These are phyloP conservation scores for Rossbeevera mucosa DNA, from an alignment of 768 basidiomycete genomes.

Conservation along the genomic window DNA sequence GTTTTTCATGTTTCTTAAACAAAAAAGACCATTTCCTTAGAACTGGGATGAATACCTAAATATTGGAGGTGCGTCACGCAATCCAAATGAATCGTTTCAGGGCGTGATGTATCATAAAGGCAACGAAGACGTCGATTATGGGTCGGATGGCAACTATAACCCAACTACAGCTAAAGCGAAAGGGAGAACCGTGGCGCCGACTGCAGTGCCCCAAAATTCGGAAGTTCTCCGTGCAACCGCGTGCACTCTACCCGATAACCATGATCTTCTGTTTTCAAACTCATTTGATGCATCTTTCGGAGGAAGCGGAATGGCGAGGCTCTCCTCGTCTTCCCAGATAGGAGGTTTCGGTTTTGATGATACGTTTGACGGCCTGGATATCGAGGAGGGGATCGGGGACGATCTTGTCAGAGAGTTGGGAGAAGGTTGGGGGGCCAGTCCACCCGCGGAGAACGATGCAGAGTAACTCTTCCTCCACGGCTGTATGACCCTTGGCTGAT, in stretches of 20 bases:
- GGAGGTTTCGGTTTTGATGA: constrained; percentile 50
- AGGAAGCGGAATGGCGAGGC: constrained; percentile 30
- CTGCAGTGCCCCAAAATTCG: constrained; percentile 22
- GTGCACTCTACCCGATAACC: constrained; percentile 68
- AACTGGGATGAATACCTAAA: constrained; percentile 63
- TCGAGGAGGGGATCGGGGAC: constrained; percentile 61
- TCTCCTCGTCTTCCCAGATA: constrained; percentile 57
- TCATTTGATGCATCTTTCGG: constrained; percentile 63
- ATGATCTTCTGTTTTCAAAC: constrained; percentile 59
- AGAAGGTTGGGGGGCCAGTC: constrained; percentile 53
- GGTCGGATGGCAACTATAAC: constrained; percentile 49
- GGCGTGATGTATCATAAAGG: neutral
- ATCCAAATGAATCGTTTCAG: neutral
- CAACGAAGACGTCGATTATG: constrained; percentile 25
- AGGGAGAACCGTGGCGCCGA: constrained; percentile 24
- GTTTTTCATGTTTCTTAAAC: neutral
- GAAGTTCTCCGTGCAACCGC: constrained; percentile 48
- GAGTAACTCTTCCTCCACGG: constrained; percentile 11
- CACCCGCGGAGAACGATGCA: constrained; percentile 3
- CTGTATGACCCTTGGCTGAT: constrained; percentile 9
- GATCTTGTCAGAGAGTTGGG: constrained; percentile 75
- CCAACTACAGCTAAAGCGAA: constrained; percentile 27
- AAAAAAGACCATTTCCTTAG: constrained; percentile 27
- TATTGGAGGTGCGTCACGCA: constrained; percentile 36
- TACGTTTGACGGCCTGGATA: constrained; percentile 53